Conservation (phyloP, 2,329 filamentous ascomycete genomes). For the Phialocephala sp. region DNA sequence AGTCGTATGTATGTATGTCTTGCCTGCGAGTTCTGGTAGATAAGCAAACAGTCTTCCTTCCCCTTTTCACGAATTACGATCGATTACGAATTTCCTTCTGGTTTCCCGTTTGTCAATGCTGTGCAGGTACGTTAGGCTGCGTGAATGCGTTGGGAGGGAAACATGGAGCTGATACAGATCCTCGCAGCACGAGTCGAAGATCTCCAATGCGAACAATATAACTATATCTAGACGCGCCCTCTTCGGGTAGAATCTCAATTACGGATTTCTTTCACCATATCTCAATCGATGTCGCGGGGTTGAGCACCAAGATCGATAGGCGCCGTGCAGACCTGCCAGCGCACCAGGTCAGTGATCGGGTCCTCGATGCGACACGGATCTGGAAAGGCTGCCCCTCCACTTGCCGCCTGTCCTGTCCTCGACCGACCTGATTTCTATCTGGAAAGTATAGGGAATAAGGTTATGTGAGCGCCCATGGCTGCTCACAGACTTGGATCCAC, state of each 20-base stretch:
- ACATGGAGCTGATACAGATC: slow-evolving; percentile 10
- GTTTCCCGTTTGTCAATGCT: slow-evolving; percentile 12
- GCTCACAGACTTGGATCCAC: slow-evolving; percentile 29
- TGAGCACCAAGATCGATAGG: slow-evolving; percentile 17
- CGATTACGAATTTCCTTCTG: slow-evolving; percentile 32
- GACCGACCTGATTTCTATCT: neutral
- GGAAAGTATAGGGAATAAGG: neutral
- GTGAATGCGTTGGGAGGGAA: slow-evolving; percentile 17
- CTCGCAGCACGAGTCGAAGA: slow-evolving; percentile 23
- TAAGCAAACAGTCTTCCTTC: slow-evolving; percentile 13
- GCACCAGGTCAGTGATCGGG: slow-evolving; percentile 17
- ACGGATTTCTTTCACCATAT: neutral
- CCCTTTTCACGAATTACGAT: slow-evolving; percentile 5
- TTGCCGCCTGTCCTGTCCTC: slow-evolving; percentile 11
- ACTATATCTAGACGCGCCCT: slow-evolving; percentile 36
- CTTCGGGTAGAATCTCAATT: slow-evolving; percentile 19
- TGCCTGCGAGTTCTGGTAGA: neutral
- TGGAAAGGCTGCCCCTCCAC: slow-evolving; percentile 22
- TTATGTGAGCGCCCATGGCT: slow-evolving; percentile 37
- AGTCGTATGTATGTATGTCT: slow-evolving; percentile 13
- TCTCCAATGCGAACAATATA: slow-evolving; percentile 29
- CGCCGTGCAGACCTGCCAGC: slow-evolving; percentile 31
- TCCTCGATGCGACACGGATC: slow-evolving; percentile 36
- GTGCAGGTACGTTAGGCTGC: slow-evolving; percentile 18
- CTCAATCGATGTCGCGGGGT: slow-evolving; percentile 4